Base-by-base conservation (phyloP, 192 early-diverging fungal genomes). In the Pilobolus umbonatus region DNA sequence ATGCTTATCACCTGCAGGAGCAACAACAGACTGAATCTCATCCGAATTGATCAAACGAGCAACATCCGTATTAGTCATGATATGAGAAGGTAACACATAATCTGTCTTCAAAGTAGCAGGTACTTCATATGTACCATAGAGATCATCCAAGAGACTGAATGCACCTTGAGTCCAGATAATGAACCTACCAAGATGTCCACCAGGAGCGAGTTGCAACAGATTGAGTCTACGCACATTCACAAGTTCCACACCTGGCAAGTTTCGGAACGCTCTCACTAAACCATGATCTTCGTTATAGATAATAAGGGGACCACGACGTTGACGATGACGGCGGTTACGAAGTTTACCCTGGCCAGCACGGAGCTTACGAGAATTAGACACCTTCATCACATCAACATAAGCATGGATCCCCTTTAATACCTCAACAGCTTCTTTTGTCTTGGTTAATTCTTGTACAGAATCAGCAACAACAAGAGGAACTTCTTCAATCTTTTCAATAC, bases 141-240 rank as follows among this genome's bases (percentile, higher is more conserved):
- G 80, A 67, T 84, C 75, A 79, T 98, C 93, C 70, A 99, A 86
- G 40, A 89, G 80, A 74, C 85, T 84, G 74, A 98, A 94, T 63
- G 95, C 95, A 52, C 80, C 71, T 76, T 91, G 84, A 65, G 96
- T 94, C 96, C 96, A 99, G 91, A 99, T 96, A 78, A 96, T 80
- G 82, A 99, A 99, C 75, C 95, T 92, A 67, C 96, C 96, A 74
- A 99, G 83, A 84, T 99, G 96, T 71, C 94, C 94, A 78, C 96
- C 96, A 59, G 96, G 96, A 65, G 96, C 96, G 62, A 99, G 85
- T 82, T 95, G 94, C 76, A 99, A 86, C 76, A 99, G 85, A 89
- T 97, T 99, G 61, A 99, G 83, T 74, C 82, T 75, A 62, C 82
- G 80, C 51, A 99, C 95, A 72, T 87, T 85, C 67, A 88, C 91